Conservation (phyloP, 164 flowering plant genomes). For the Buxus sempervirens region DNA sequence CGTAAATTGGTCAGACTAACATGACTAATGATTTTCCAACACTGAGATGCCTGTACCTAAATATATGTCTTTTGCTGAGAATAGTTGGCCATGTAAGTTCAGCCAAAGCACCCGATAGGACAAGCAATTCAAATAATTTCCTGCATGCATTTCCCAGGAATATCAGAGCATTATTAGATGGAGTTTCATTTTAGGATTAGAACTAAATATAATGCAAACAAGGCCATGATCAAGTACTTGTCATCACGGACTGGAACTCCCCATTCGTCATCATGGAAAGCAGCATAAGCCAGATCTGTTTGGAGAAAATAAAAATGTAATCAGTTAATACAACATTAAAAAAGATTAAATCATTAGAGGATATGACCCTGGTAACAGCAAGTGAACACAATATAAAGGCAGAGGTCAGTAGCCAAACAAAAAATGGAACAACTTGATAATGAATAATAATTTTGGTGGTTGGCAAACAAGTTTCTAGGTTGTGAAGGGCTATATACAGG, state of each 20-base stretch:
- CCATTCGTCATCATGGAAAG: conserved; percentile 89
- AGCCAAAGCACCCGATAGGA: conserved; percentile 63
- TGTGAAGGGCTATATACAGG: too few relatives aligned
- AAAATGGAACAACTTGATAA: too few relatives aligned
- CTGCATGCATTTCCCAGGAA: conserved; percentile 39
- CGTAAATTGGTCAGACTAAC: neutral
- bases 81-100: conserved; percentile 72
- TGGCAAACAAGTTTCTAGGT: too few relatives aligned
- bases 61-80: conserved; percentile 54
- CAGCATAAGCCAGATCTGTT: conserved; percentile 58
- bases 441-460: too few relatives aligned
- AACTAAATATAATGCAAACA: conserved; percentile 2
- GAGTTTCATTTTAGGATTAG: neutral
- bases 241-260: conserved; percentile 82
- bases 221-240: conserved; percentile 36
- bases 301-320: conserved; percentile 16
- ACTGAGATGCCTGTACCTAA: conserved; percentile 36
- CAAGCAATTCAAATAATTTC: conserved; percentile 60
- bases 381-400: too few relatives aligned
- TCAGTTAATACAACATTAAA: conserved; percentile 7
- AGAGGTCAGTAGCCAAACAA: too few relatives aligned
- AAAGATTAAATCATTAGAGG: neutral
- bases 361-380: too few relatives aligned
- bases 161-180: neutral
- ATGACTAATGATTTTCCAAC: too few relatives aligned